These are phyloP conservation scores for Margaritispora aquatica DNA, from an alignment of 495 filamentous ascomycete species.

Conservation along the genomic window DNA sequence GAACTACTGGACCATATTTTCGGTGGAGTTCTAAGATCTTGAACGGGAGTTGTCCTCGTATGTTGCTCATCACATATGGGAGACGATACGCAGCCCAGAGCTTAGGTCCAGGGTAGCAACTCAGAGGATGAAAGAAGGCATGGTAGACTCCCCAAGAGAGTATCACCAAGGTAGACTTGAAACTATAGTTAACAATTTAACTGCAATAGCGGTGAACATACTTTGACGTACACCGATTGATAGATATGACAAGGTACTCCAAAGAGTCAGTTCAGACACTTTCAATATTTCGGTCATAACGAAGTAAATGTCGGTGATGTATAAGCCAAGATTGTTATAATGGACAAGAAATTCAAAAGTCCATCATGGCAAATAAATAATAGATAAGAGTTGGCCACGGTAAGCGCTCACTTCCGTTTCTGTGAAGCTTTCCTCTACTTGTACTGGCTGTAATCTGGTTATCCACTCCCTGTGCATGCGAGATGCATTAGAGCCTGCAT, in stretches of 20 bases:
- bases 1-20: conserved; percentile 45
- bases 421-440: too few relatives aligned
- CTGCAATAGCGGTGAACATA: not conserved
- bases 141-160: conserved; percentile 29
- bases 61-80: not conserved
- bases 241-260: not conserved
- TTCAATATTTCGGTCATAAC: not conserved
- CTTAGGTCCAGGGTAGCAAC: conserved; percentile 41
- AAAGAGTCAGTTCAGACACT: not conserved
- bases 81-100: conserved; percentile 17
- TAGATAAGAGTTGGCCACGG: too few relatives aligned
- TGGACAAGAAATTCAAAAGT: too few relatives aligned
- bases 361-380: too few relatives aligned
- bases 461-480: too few relatives aligned
- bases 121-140: conserved; percentile 43
- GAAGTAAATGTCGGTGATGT: too few relatives aligned
- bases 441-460: too few relatives aligned
- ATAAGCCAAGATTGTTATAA: too few relatives aligned
- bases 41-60: conserved; percentile 21
- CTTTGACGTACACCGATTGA: not conserved
- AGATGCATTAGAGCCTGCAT: too few relatives aligned
- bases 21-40: conserved; percentile 36
- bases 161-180: not conserved
- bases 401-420: too few relatives aligned
- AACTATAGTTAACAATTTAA: not conserved